Conservation (phyloP, 495 filamentous ascomycete genomes). For the Xylona heveae region DNA sequence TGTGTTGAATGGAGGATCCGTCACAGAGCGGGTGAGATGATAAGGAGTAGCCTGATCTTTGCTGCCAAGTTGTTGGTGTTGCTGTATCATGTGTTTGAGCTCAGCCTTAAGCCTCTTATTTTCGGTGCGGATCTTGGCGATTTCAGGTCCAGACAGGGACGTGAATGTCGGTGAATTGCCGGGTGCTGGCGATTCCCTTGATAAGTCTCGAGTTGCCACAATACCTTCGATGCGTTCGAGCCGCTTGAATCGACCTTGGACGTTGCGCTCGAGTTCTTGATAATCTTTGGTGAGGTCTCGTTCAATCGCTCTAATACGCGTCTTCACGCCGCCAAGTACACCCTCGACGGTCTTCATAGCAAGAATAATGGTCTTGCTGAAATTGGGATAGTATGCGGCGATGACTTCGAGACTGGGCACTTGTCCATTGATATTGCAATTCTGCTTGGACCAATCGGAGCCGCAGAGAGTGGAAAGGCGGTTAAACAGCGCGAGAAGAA, state of each 20-base stretch:
- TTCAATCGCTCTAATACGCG: slow-evolving; percentile 62
- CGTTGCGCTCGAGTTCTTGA: slow-evolving; percentile 58
- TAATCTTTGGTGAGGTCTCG: slow-evolving; percentile 80
- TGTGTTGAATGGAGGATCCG: neutral
- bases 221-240: slow-evolving; percentile 72
- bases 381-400: slow-evolving; percentile 50
- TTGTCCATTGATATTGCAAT: slow-evolving; percentile 73
- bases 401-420: slow-evolving; percentile 66
- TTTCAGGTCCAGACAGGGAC: slow-evolving; percentile 28
- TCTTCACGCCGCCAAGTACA: slow-evolving; percentile 61
- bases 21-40: slow-evolving; percentile 6
- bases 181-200: slow-evolving; percentile 8
- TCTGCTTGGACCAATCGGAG: slow-evolving; percentile 74
- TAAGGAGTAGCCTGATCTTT: slow-evolving; percentile 15
- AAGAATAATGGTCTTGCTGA: slow-evolving; percentile 68
- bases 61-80: slow-evolving; percentile 18
- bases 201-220: no score
- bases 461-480: slow-evolving; percentile 72
- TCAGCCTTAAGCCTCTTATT: slow-evolving; percentile 73
- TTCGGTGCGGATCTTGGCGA: slow-evolving; percentile 52
- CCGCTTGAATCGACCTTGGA: slow-evolving; percentile 59
- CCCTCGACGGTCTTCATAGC: slow-evolving; percentile 78
- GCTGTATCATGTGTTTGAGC: slow-evolving; percentile 45
- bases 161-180: slow-evolving; percentile 9
- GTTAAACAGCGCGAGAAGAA: slow-evolving; percentile 74